Evolutionary conservation across 2,329 filamentous ascomycete species (phyloP), one percentile per base, ranked within the genome.

Genomic region (Fusarium virguliforme): DNA sequence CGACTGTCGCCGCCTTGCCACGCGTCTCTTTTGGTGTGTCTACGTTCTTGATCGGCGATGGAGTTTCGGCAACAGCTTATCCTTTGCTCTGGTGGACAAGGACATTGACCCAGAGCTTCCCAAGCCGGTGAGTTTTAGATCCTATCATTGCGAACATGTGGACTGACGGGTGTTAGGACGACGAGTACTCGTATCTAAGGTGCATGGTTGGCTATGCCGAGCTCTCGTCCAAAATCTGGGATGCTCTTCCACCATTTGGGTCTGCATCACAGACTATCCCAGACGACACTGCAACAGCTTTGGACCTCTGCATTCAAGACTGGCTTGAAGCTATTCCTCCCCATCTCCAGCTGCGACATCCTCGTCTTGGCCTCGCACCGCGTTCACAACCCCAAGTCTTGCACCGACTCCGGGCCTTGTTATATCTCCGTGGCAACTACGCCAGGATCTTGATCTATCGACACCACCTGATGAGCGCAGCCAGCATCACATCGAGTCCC

Each of bases 1-100:
- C 0, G 65, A 76, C 2, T 68, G 77, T 2, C 79, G 80, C 0
- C 72, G 76, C 1, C 59, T 78, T 2, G 82, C 82, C 0, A 74
- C 78, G 1, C 74, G 79, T 2, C 79, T 86, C 0, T 87, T 87
- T 65, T 87, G 85, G 84, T 85, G 81, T 32, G 83, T 86, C 18
- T 87, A 87, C 60, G 82, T 85, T 0, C 80, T 87, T 1, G 85
- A 87, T 55, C 82, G 85, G 1, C 82, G 85, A 24, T 87, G 84
- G 83, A 86, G 84, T 9, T 85, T 87, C 35, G 85, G 85, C 2
- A 86, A 84, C 0, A 84, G 85, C 12, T 71, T 87, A 22, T 84
- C 85, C 0, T 87, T 86, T 68, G 82, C 82, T 0, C 79, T 87
- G 5, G 79, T 84, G 10, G 85, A 87, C 59, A 80, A 81, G 0